These are phyloP conservation scores for Cylindrotheca fusiformis DNA, from an alignment of 108 stramenopile species.

Conservation along the genomic window DNA sequence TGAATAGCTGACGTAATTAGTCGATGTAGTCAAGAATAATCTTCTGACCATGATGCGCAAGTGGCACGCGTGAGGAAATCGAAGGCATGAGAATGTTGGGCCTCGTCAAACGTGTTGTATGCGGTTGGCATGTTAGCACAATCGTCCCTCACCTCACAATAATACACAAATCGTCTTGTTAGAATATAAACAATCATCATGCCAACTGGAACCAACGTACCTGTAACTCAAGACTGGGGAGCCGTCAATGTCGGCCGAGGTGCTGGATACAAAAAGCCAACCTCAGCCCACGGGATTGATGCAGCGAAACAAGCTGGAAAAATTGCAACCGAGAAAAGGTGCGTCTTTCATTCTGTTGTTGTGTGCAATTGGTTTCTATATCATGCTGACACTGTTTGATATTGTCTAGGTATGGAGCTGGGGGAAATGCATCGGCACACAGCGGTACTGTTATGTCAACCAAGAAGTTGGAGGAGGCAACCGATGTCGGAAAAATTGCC, in stretches of 20 bases:
- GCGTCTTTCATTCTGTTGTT: constrained; percentile 9
- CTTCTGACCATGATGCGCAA: no score
- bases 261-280: constrained; percentile 38
- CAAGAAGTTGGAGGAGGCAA: constrained; percentile 91
- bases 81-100: no score
- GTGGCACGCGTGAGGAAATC: no score
- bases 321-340: constrained; percentile 58
- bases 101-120: no score
- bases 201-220: constrained; percentile 39
- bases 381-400: not conserved
- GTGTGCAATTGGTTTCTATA: not conserved
- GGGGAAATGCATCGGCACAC: constrained; percentile 90
- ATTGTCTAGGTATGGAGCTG: constrained; percentile 57
- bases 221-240: constrained; percentile 81
- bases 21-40: no score
- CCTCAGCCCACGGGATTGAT: constrained; percentile 48
- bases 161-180: no score
- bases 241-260: constrained; percentile 75
- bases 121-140: no score
- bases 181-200: constrained; percentile 18
- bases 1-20: no score
- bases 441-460: constrained; percentile 66
- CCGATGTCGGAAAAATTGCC: constrained; percentile 83
- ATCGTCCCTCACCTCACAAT: no score
- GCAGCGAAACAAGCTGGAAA: constrained; percentile 55